Evolutionary conservation across 2,329 filamentous ascomycete genomes (phyloP).

Genomic region (Curvularia eragrostidis): DNA sequence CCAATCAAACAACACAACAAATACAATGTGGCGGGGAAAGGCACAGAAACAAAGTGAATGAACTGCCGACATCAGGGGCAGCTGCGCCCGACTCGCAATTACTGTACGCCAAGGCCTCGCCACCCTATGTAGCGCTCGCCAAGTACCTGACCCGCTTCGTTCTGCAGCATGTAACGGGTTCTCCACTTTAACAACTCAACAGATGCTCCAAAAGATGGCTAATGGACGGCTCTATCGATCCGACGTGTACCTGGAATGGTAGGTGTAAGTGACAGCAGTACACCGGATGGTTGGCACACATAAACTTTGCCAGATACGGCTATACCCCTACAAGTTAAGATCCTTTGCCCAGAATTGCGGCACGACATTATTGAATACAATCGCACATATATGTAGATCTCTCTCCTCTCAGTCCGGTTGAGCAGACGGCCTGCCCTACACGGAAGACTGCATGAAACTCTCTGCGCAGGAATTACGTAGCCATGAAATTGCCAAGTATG

Average conservation of each 20-base stretch:
- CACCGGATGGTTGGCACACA: not conserved
- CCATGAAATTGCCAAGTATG: too few relatives aligned
- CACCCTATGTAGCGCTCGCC: not conserved
- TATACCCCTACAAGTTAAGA: not conserved
- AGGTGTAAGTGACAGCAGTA: not conserved
- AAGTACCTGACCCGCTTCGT: not conserved
- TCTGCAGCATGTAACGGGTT: not conserved
- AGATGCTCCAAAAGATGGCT: not conserved
- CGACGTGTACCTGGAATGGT: too few relatives aligned
- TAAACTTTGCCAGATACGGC: not conserved
- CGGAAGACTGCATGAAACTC: not conserved
- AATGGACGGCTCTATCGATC: not conserved
- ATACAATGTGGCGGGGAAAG: not conserved
- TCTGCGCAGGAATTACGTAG: not conserved
- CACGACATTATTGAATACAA: not conserved
- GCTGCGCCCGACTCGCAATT: not conserved
- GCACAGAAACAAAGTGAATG: not conserved
- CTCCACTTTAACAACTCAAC: not conserved
- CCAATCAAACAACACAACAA: not conserved
- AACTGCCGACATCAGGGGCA: slow-evolving; percentile 7
- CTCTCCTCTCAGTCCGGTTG: not conserved
- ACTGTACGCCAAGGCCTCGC: not conserved
- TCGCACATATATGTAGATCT: not conserved
- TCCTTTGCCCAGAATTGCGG: not conserved
- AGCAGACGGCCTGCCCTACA: not conserved